A percentile compares a stretch with the other conserved stretches of the same genome.
Evolutionary conservation across 768 basidiomycete genomes (phyloP).

Genomic region (Scleroderma citrinum): DNA sequence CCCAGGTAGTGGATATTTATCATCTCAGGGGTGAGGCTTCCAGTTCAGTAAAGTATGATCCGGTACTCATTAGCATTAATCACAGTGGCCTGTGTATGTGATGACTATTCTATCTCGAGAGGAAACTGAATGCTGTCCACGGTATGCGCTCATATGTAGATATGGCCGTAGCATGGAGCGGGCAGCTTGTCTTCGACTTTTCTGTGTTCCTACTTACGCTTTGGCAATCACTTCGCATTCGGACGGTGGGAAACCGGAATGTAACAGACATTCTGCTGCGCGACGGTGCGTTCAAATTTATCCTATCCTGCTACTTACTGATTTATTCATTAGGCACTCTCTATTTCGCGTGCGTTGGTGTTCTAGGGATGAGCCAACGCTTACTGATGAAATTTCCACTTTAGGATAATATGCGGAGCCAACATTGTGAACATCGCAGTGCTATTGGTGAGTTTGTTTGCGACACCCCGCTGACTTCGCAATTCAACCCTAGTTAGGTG

Average conservation of each 20-base stretch:
- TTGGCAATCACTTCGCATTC: conserved; percentile 6
- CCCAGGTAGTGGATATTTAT: neutral
- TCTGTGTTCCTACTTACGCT: conserved; percentile 18
- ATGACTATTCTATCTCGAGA: neutral
- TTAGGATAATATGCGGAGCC: conserved; percentile 9
- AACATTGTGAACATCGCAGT: conserved; percentile 8
- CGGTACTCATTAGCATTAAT: neutral
- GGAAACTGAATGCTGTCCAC: neutral
- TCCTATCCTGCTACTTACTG: neutral
- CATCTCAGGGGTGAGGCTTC: neutral
- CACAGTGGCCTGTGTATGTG: neutral
- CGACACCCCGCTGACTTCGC: neutral
- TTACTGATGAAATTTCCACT: neutral
- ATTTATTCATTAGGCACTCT: conserved; percentile 5
- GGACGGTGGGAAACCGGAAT: conserved; percentile 1
- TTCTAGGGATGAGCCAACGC: neutral
- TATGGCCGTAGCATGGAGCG: conserved; percentile 4
- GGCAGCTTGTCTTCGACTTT: conserved; percentile 16
- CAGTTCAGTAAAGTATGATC: neutral
- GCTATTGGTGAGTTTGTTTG: conserved; percentile 6
- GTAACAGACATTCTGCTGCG: conserved; percentile 11
- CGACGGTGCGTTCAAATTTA: conserved; percentile 6
- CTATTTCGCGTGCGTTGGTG: conserved; percentile 15
- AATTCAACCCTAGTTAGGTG: conserved; percentile 1
- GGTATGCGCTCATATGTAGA: conserved; percentile 1